Base-by-base conservation (phyloP, 2,329 filamentous ascomycete species). In the Zarea fungicola region DNA sequence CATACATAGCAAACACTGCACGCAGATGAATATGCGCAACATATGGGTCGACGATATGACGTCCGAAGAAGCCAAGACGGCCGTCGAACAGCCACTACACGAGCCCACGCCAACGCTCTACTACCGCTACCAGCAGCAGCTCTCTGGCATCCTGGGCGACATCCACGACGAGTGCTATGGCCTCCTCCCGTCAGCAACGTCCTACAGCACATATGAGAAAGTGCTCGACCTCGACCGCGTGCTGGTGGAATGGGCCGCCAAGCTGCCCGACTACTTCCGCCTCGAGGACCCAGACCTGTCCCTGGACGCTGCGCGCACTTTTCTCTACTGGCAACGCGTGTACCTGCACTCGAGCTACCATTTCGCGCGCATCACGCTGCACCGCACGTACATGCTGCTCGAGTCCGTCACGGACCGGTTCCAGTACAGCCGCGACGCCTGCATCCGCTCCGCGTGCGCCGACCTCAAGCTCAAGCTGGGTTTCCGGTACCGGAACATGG, bases 151-250 rank as follows among this genome's bases (percentile, higher is more conserved):
- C 4, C 57, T 70, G 9, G 68, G 67, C 1, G 60, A 64, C 36
- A 70, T 69, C 3, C 67, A 70, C 49, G 66, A 70, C 41, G 57
- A 62, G 19, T 69, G 64, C 35, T 70, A 70, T 37, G 65, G 65
- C 1, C 46, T 69, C 1, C 18, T 14, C 45, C 53, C 18, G 62
- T 61, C 21, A 58, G n/a, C 61, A 6, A 62, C 62, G 5, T 67
- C 66, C 0, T 51, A 54, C 34, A 49, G 28, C 25, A 42, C 51
- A 6, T 70, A 70, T 45, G 63, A 68, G 41, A 63, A 63, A 3
- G 66, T 70, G 0, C 52, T 70, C 4, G 49, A 60, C 1, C 58
- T 69, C 4, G 65, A 69, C 40, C 56, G 55, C 9, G 60, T 65
- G 5, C 59, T 70, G 1, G 46, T 63, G 2, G 54, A 54, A 0